Evolutionary conservation across 257 asterid species (phyloP), one percentile per base, ranked within the genome.

Genomic region (Fraxinus americana): DNA sequence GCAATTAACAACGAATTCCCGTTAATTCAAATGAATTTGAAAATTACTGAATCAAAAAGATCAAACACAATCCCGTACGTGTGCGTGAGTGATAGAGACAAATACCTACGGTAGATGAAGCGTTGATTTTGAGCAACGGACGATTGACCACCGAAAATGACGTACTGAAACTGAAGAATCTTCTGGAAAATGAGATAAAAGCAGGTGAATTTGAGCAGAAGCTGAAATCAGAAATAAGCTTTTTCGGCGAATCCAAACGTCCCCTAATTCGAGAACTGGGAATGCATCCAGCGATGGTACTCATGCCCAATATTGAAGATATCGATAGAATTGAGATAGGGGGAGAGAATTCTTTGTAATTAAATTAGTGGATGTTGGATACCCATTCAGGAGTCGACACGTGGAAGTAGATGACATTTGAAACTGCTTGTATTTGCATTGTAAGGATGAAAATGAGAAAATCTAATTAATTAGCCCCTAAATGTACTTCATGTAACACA

Each of bases 51-150:
- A 29, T 14, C 29, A 36, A 41, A 75, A 19, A 4, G 19, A 5
- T 13, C 29, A 41, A 6, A 25, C 45, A 1, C 14, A 41, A 10
- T 41, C 16, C 50, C 50, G 50, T 41, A 11, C 50, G 10, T 10
- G 50, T 41, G 16, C 14, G 16, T 11, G 14, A 41, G 16, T 41
- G 16, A 41, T 16, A 11, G 50, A 41, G 16, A 41, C 1, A 41
- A 23, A 27, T 73, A 83, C 87, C 90, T 41, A 83, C 35, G 83
- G 88, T 63, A 61, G 88, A 77, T 36, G 81, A 79, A 72, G 86
- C 85, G 67, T 27, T 65, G 80, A 82, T 81, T 75, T 54, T 82
- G 48, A 82, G 23, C 23, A 81, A 57, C 75, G 78, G 14, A 70
- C 83, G 75, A 67, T 72, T 67, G 73, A 71, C 77, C 81, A 82